Base-by-base conservation (phyloP, 2,329 filamentous ascomycete species). In the Cladosporium sp. region DNA sequence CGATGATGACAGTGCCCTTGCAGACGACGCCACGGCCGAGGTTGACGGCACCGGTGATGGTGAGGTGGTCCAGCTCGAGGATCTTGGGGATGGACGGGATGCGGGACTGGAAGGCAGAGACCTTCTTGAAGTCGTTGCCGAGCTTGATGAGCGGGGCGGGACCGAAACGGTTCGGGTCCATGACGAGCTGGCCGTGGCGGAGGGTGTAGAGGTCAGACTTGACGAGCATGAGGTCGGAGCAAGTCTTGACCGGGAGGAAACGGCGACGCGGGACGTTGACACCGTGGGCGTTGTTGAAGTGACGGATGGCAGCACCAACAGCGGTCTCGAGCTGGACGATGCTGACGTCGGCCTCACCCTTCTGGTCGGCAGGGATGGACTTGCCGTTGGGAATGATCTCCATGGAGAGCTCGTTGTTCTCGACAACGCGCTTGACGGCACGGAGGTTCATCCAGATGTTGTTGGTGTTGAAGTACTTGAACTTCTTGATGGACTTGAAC, bases 381-480 rank as follows among this genome's bases (percentile, higher is more conserved):
- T 98, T 98, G 77, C 88, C 90, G 78, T 98, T 98, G 72, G 93
- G 91, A 66, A 98, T 98, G 71, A 98, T 98, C 78, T 98, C 93
- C 88, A 98, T 95, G 76, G 91, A 88, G 51, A 98, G 85, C 79
- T 97, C 92, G 72, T 95, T 89, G 74, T 95, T 90, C 83, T 97
- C 93, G 7, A 98, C 93, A 51, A 98, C 90, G 56, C 93, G 91
- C 86, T 97, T 97, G 77, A 98, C 87, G 63, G 93, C 93, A 71
- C 89, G 85, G 66, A 96, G 82, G 78, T 95, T 95, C 81, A 98
- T 87, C 93, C 93, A 98, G 77, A 98, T 96, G 83, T 98, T 98
- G 87, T 98, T 98, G 75, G 93, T 98, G 84, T 98, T 98, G 86
- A 98, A 98, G 85, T 98, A 98, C 83, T 95, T 96, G 87, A 98